Conservation (phyloP, 2,329 filamentous ascomycete genomes). For the Teratosphaeria nubilosa region DNA sequence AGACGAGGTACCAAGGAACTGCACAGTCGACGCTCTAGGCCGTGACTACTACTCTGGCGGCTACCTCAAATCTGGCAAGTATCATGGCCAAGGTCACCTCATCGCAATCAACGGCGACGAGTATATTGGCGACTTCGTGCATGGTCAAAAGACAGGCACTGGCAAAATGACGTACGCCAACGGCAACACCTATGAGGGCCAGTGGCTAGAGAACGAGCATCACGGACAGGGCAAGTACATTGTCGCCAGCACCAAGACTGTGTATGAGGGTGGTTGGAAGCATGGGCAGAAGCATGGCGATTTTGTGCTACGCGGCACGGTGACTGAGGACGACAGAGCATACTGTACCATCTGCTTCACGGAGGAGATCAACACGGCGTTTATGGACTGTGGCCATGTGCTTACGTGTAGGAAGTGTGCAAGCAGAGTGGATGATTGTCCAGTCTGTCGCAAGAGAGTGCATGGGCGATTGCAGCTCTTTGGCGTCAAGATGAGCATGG, state of each 20-base stretch:
- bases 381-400: conserved; percentile 55
- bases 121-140: conserved; percentile 46
- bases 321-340: conserved; percentile 50
- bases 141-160: conserved; percentile 44
- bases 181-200: conserved; percentile 49
- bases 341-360: conserved; percentile 54
- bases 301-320: conserved; percentile 52
- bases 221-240: conserved; percentile 49
- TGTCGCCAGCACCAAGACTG: conserved; percentile 48
- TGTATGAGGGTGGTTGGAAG: conserved; percentile 51
- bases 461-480: conserved; percentile 49
- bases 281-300: conserved; percentile 51
- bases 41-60: conserved; percentile 48
- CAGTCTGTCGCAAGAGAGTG: conserved; percentile 50
- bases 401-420: conserved; percentile 52
- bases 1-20: background rate
- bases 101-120: conserved; percentile 45
- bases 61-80: conserved; percentile 30
- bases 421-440: conserved; percentile 48
- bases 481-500: conserved; percentile 17
- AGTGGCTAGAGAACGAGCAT: conserved; percentile 55
- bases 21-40: conserved; percentile 40
- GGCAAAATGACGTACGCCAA: conserved; percentile 51
- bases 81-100: conserved; percentile 46
- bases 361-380: conserved; percentile 49